Evolutionary conservation across 371 early-diverging fungal genomes (phyloP).

Genomic region (Apophysomyces variabilis): DNA sequence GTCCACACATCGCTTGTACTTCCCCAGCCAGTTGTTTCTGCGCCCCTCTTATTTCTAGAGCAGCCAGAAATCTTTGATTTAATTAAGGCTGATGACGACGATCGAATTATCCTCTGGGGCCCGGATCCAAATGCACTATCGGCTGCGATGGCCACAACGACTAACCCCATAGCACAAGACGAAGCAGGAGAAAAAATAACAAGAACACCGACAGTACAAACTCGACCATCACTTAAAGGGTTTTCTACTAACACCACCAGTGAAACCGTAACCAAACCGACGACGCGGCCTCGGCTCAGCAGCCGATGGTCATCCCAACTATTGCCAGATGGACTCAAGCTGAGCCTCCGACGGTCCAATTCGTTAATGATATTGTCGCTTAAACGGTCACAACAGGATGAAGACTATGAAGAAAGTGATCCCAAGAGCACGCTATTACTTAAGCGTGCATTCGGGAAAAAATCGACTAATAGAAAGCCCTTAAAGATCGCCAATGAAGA

Average conservation of each 20-base stretch:
- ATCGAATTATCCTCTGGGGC: slow-evolving; percentile 63
- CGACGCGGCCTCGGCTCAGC: slow-evolving; percentile 14
- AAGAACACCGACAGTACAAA: slow-evolving; percentile 10
- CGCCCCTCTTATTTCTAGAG: slow-evolving; percentile 37
- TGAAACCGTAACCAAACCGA: slow-evolving; percentile 14
- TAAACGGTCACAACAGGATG: slow-evolving; percentile 1
- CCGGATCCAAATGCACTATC: slow-evolving; percentile 44
- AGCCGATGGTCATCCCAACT: slow-evolving; percentile 20
- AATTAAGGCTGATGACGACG: slow-evolving; percentile 57
- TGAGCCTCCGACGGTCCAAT: slow-evolving; percentile 8
- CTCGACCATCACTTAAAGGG: slow-evolving; percentile 29
- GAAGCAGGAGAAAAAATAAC: slow-evolving; percentile 5
- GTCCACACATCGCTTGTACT: slow-evolving; percentile 3
- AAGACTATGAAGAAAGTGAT: slow-evolving; percentile 8
- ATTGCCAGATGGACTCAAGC: slow-evolving; percentile 17
- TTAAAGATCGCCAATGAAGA: neutral
- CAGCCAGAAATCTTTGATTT: slow-evolving; percentile 58
- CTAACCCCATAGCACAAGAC: slow-evolving; percentile 17
- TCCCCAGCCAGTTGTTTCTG: slow-evolving; percentile 22
- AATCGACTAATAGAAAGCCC: slow-evolving; percentile 11
- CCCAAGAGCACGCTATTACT: slow-evolving; percentile 21
- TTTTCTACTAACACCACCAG: slow-evolving; percentile 46
- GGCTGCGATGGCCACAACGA: slow-evolving; percentile 40
- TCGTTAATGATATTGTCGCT: slow-evolving; percentile 10
- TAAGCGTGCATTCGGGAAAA: slow-evolving; percentile 30